phyloP scores from a whole-genome alignment of 2,329 filamentous ascomycete species.

The Monosporascus sp. region DNA sequence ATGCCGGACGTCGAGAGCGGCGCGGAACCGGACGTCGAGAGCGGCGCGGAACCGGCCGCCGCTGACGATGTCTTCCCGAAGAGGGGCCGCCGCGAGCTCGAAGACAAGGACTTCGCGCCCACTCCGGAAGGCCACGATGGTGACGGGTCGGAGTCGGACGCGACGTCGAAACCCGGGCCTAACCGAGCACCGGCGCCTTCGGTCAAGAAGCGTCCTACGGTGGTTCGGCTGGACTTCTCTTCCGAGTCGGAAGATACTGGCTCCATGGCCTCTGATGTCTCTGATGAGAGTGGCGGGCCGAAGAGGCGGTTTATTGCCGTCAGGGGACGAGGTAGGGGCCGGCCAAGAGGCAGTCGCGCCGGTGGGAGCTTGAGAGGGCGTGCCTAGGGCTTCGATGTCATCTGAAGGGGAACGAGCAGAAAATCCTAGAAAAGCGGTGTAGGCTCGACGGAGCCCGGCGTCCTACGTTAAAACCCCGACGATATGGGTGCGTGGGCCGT shows the following conservation, averaged over 20 bases:
- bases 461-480: no score
- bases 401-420: no score
- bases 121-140: neutral
- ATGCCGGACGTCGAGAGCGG: neutral
- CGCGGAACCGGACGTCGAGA: neutral
- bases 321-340: conserved; percentile 9
- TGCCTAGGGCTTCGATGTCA: conserved; percentile 35
- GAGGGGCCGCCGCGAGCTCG: conserved; percentile 14
- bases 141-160: conserved; percentile 9
- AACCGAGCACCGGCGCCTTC: conserved; percentile 4
- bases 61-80: conserved; percentile 1
- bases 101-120: conserved; percentile 20
- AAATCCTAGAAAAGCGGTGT: no score
- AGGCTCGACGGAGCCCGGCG: no score
- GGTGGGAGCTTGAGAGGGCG: conserved; percentile 4
- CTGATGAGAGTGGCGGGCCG: conserved; percentile 30
- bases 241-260: conserved; percentile 13
- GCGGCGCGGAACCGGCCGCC: neutral
- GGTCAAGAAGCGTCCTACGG: conserved; percentile 13
- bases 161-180: conserved; percentile 10
- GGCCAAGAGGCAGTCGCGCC: conserved; percentile 8
- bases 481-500: no score
- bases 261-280: conserved; percentile 10
- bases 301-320: conserved; percentile 28
- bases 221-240: conserved; percentile 16